Evolutionary conservation across 2,329 filamentous ascomycete species (phyloP).

Genomic region (Blastomyces gilchristii): DNA sequence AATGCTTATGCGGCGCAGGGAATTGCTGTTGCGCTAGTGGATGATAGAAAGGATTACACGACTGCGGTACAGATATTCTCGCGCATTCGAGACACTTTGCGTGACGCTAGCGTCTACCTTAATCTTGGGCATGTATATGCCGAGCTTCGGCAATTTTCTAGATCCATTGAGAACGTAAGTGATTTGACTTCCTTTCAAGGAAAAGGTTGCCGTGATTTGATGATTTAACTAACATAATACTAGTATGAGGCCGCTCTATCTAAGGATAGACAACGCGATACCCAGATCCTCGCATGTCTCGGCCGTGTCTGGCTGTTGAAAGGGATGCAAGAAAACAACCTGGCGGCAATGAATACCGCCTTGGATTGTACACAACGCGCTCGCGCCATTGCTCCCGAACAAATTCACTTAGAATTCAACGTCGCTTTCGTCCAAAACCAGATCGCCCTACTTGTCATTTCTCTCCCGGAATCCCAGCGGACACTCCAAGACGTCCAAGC

Average conservation of each 20-base stretch:
- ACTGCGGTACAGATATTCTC: conserved; percentile 77
- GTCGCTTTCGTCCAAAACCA: conserved; percentile 96
- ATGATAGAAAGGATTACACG: conserved; percentile 84
- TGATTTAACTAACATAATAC: conserved; percentile 16
- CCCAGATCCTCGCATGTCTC: conserved; percentile 71
- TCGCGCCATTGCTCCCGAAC: conserved; percentile 65
- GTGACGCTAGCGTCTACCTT: conserved; percentile 77
- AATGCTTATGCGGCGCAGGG: conserved; percentile 96
- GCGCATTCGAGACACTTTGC: conserved; percentile 81
- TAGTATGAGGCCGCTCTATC: conserved; percentile 75
- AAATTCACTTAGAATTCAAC: conserved; percentile 92
- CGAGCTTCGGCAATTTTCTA: conserved; percentile 79
- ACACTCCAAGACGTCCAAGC: conserved; percentile 70
- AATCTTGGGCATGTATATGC: conserved; percentile 90
- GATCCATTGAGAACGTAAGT: conserved; percentile 71
- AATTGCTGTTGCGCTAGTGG: conserved; percentile 83
- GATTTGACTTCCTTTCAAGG: not conserved
- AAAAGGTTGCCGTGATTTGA: not conserved
- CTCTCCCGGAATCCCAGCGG: conserved; percentile 63
- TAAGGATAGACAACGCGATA: conserved; percentile 68
- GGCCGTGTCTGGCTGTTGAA: conserved; percentile 79
- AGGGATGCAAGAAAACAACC: conserved; percentile 57
- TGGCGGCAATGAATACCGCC: conserved; percentile 53
- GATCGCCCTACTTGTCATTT: conserved; percentile 70
- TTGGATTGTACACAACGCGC: conserved; percentile 57